Percentiles rank a stretch among this genome's conserved stretches.
Evolutionary conservation across 164 flowering plant species (phyloP).

Genomic region (Vitis vinifera): ASM3070453v1 NC_081818.1:6686001-6686500

Average conservation of each 20-base stretch:
- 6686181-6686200: neutral
- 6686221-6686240: neutral
- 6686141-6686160: slow-evolving; percentile 85
- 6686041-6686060: slow-evolving; percentile 69
- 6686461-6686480: too few species aligned
- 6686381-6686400: slow-evolving; percentile 80
- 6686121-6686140: slow-evolving; percentile 77
- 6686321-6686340: slow-evolving; percentile 84
- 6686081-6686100: slow-evolving; percentile 77
- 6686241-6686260: neutral
- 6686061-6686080: slow-evolving; percentile 79
- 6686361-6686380: slow-evolving; percentile 67
- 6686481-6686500: too few species aligned
- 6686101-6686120: slow-evolving; percentile 86
- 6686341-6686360: slow-evolving; percentile 82
- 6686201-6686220: neutral
- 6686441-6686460: too few species aligned
- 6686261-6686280: slow-evolving; percentile 73
- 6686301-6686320: slow-evolving; percentile 79
- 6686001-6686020: slow-evolving; percentile 80
- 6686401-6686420: slow-evolving; percentile 54
- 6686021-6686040: slow-evolving; percentile 82
- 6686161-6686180: slow-evolving; percentile 90
- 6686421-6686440: too few species aligned
- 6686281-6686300: slow-evolving; percentile 81